phyloP scores from a whole-genome alignment of 1,284 basidiomycete species.

The Cystobasidium pallidum region DNA sequence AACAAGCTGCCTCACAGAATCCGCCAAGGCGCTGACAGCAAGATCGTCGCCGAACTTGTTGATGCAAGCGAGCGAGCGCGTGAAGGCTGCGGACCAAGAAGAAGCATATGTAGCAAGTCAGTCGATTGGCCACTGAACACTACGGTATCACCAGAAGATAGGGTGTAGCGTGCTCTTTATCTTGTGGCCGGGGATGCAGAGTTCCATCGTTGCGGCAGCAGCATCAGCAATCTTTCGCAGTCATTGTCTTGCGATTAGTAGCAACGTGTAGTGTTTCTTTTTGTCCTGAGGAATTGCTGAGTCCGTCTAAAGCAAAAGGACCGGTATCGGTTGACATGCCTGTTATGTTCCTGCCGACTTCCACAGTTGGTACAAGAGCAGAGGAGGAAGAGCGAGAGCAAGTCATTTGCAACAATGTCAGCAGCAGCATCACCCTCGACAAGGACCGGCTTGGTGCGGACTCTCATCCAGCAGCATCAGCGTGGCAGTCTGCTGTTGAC shows the following conservation, averaged over 20 bases:
- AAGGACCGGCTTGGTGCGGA: background rate
- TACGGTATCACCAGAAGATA: no score
- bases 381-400: background rate
- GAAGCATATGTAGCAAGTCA: background rate
- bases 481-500: background rate
- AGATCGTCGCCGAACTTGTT: conserved; percentile 50
- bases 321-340: background rate
- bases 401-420: background rate
- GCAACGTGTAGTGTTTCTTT: no score
- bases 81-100: conserved; percentile 48
- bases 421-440: background rate
- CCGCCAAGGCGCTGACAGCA: conserved; percentile 44
- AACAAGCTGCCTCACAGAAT: background rate
- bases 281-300: background rate
- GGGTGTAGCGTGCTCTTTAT: conserved; percentile 29
- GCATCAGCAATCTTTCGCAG: background rate
- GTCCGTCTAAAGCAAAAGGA: background rate
- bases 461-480: background rate
- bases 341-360: background rate
- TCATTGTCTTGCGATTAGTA: no score
- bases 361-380: background rate
- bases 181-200: conserved; percentile 38
- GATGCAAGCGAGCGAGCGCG: conserved; percentile 48
- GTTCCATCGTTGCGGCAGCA: conserved; percentile 17
- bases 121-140: no score